A percentile compares a stretch with the other conserved stretches of the same genome.
Conservation (phyloP, 768 basidiomycete species). For the Trametes maxima region DNA sequence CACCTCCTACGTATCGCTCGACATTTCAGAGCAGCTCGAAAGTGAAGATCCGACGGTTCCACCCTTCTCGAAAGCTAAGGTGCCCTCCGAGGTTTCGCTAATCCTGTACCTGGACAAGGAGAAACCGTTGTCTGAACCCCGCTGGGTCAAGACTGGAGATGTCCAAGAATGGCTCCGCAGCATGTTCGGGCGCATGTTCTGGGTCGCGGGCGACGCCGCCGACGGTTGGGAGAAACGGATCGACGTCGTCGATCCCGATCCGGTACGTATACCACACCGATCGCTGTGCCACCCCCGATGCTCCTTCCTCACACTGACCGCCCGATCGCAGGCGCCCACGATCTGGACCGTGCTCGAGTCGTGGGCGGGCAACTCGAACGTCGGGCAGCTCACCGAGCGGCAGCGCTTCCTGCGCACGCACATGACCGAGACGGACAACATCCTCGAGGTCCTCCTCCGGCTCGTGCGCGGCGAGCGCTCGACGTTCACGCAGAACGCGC, state of each 20-base stretch:
- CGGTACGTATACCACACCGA: constrained; percentile 62
- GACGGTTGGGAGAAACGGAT: constrained; percentile 96
- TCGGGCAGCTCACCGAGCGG: constrained; percentile 74
- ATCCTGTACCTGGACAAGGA: constrained; percentile 81
- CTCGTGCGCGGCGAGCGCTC: constrained; percentile 90
- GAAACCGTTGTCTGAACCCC: constrained; percentile 90
- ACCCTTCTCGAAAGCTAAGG: constrained; percentile 58
- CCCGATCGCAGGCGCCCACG: constrained; percentile 71
- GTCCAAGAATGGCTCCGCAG: constrained; percentile 91
- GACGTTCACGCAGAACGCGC: constrained; percentile 64
- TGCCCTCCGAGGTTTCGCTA: constrained; percentile 63
- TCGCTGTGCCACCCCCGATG: constrained; percentile 4
- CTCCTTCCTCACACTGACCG: constrained; percentile 9
- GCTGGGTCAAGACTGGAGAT: constrained; percentile 95
- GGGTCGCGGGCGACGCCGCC: constrained; percentile 80
- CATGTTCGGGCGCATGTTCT: constrained; percentile 87
- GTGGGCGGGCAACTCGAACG: constrained; percentile 86
- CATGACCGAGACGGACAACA: constrained; percentile 82
- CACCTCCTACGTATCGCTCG: constrained; percentile 61
- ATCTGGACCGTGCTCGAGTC: constrained; percentile 88
- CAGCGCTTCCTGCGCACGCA: constrained; percentile 89
- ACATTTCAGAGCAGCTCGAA: constrained; percentile 46
- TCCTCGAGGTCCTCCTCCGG: constrained; percentile 90
- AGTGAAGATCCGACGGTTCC: constrained; percentile 66
- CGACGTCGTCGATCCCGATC: constrained; percentile 90